Evolutionary conservation across 495 filamentous ascomycete species (phyloP).

Genomic region (Aspergillus haitiensis): DNA sequence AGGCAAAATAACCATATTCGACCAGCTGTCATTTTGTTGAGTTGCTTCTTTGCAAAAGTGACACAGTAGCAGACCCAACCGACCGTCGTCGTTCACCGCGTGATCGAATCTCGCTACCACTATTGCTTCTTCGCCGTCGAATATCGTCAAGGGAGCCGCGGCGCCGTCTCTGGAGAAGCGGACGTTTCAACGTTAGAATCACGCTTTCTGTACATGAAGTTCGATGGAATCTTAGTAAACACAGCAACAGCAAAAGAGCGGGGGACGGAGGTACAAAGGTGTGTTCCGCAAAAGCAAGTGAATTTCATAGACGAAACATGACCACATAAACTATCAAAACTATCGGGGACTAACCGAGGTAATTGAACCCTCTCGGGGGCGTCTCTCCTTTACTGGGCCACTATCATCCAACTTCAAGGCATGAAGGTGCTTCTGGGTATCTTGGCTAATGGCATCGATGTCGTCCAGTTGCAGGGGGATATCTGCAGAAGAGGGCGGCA

Average conservation of each 20-base stretch:
- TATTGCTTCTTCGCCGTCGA: constrained; percentile 49
- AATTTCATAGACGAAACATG: constrained; percentile 20
- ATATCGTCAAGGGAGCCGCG: constrained; percentile 44
- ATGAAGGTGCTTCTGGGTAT: constrained; percentile 81
- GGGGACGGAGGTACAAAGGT: neutral
- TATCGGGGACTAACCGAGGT: constrained; percentile 43
- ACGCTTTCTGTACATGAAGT: constrained; percentile 45
- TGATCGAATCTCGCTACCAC: constrained; percentile 47
- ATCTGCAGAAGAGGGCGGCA: constrained; percentile 40
- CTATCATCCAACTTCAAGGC: constrained; percentile 77
- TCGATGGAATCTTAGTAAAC: constrained; percentile 46
- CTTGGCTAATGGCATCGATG: constrained; percentile 71
- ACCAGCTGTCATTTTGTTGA: constrained; percentile 41
- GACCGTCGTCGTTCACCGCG: constrained; percentile 43
- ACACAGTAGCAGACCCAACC: constrained; percentile 41
- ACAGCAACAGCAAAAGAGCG: constrained; percentile 30
- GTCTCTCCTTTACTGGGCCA: constrained; percentile 45
- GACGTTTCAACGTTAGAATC: constrained; percentile 55
- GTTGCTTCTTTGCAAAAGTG: constrained; percentile 50
- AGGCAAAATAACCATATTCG: constrained; percentile 31
- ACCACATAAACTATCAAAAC: constrained; percentile 28
- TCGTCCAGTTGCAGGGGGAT: constrained; percentile 65
- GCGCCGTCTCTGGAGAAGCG: constrained; percentile 54
- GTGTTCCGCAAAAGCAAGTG: constrained; percentile 15
- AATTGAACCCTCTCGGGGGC: constrained; percentile 24